A percentile compares a stretch with the other conserved stretches of the same genome.
These are phyloP conservation scores for Ophiostoma sp. DNA, from an alignment of 2,329 filamentous ascomycete genomes.

Conservation along the genomic window DNA sequence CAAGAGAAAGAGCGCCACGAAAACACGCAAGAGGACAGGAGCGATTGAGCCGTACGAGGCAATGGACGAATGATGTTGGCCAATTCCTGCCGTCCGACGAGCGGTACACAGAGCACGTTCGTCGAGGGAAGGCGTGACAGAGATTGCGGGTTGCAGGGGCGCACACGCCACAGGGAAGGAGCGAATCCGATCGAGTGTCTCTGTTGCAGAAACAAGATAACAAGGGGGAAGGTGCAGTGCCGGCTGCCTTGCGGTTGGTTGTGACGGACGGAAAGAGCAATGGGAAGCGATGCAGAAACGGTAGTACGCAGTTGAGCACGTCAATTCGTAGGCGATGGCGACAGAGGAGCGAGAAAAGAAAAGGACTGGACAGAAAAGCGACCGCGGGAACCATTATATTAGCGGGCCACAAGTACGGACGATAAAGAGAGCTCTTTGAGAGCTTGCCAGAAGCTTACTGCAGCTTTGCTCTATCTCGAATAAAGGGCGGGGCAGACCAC, in stretches of 20 bases:
- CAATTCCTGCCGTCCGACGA: neutral
- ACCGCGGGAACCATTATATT: neutral
- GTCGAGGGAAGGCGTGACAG: constrained; percentile 3
- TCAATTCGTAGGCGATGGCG: constrained; percentile 18
- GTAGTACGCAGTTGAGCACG: constrained; percentile 10
- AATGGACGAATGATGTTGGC: constrained; percentile 7
- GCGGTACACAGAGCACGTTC: neutral
- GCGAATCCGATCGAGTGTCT: constrained; percentile 3
- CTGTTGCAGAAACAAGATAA: neutral
- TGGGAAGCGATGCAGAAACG: neutral
- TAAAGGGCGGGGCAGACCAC: neutral
- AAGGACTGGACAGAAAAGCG: neutral
- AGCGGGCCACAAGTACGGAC: neutral
- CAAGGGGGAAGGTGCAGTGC: neutral
- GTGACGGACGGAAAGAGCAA: neutral
- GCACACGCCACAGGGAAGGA: constrained; percentile 10
- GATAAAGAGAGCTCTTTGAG: neutral
- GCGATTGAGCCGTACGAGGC: neutral
- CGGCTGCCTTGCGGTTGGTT: constrained; percentile 11
- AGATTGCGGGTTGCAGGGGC: neutral
- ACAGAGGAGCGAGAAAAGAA: neutral
- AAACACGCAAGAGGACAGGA: constrained; percentile 17
- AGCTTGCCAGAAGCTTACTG: constrained; percentile 1
- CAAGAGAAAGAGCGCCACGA: constrained; percentile 2
- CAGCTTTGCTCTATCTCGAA: neutral